Evolutionary conservation across 352 stramenopile genomes (phyloP).

Genomic region (Phytophthora pinifolia): DNA sequence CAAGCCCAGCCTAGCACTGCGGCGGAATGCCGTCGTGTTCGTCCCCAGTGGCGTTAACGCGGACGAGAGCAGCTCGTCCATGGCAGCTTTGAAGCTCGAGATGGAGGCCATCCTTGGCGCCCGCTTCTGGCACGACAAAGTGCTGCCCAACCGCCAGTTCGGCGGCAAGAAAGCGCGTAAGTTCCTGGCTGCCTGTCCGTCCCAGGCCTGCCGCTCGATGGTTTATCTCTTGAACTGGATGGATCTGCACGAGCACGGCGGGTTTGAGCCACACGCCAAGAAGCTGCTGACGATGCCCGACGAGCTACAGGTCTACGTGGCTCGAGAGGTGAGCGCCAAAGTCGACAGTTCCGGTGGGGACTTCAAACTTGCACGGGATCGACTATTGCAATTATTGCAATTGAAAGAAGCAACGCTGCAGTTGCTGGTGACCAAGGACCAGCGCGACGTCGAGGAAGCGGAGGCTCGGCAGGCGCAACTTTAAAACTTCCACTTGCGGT

Average conservation of each 20-base stretch:
- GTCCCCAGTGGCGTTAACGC: slow-evolving; percentile 5
- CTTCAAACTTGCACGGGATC: slow-evolving; percentile 36
- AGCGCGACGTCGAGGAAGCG: slow-evolving; percentile 36
- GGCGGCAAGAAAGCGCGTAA: slow-evolving; percentile 33
- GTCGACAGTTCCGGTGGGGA: slow-evolving; percentile 29
- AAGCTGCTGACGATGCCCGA: slow-evolving; percentile 42
- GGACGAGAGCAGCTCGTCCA: slow-evolving; percentile 7
- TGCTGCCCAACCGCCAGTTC: slow-evolving; percentile 36
- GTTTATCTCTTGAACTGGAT: slow-evolving; percentile 53
- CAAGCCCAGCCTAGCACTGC: slow-evolving; percentile 42
- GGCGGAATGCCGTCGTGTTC: slow-evolving; percentile 50
- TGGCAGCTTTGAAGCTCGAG: slow-evolving; percentile 23
- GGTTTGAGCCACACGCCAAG: slow-evolving; percentile 45
- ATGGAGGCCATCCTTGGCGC: slow-evolving; percentile 45
- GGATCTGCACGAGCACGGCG: slow-evolving; percentile 53
- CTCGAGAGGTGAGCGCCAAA: slow-evolving; percentile 26
- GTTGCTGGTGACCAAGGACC: slow-evolving; percentile 53
- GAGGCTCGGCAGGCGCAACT: slow-evolving; percentile 8
- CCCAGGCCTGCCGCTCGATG: slow-evolving; percentile 40
- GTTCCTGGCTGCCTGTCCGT: slow-evolving; percentile 39
- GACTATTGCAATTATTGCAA: slow-evolving; percentile 48
- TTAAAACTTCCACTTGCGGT: neutral
- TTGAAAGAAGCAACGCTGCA: slow-evolving; percentile 67
- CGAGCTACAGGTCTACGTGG: slow-evolving; percentile 56
- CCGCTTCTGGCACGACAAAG: slow-evolving; percentile 64